These are phyloP conservation scores for Phytophthora chlamydospora DNA, from an alignment of 352 stramenopile species.

Conservation along the genomic window DNA sequence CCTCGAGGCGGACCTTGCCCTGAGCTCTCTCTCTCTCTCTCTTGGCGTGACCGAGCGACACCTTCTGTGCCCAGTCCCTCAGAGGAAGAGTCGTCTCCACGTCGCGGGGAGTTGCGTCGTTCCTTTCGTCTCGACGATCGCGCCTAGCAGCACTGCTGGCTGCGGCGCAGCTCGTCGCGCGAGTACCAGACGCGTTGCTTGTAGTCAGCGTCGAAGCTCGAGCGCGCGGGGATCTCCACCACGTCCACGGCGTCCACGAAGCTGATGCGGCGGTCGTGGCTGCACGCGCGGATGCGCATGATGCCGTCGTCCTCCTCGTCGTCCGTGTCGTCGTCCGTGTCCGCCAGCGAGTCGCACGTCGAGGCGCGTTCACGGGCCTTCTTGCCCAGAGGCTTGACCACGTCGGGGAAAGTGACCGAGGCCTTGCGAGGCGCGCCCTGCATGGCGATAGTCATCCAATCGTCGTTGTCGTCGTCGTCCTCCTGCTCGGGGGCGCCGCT, in stretches of 20 bases:
- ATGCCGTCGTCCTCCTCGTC: constrained; percentile 64
- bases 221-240: constrained; percentile 71
- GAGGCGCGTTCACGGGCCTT: constrained; percentile 53
- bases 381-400: constrained; percentile 43
- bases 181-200: constrained; percentile 84
- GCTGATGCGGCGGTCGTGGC: constrained; percentile 76
- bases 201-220: constrained; percentile 78
- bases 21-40: constrained; percentile 14
- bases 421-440: constrained; percentile 16
- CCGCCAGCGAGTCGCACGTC: constrained; percentile 65
- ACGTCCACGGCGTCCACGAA: constrained; percentile 78
- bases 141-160: constrained; percentile 49
- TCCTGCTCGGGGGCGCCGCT: constrained; percentile 50
- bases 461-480: constrained; percentile 51
- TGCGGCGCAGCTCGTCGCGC: constrained; percentile 61
- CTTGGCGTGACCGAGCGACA: constrained; percentile 22
- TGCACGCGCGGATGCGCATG: constrained; percentile 63
- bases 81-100: not conserved
- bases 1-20: not conserved
- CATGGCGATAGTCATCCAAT: constrained; percentile 58
- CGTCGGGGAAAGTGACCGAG: constrained; percentile 12
- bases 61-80: not conserved
- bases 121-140: not conserved
- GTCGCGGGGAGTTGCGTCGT: constrained; percentile 16
- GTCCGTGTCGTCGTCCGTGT: constrained; percentile 69